These are phyloP conservation scores for Ananas comosus DNA, from an alignment of 176 grass and related monocot species.

Conservation along the genomic window DNA sequence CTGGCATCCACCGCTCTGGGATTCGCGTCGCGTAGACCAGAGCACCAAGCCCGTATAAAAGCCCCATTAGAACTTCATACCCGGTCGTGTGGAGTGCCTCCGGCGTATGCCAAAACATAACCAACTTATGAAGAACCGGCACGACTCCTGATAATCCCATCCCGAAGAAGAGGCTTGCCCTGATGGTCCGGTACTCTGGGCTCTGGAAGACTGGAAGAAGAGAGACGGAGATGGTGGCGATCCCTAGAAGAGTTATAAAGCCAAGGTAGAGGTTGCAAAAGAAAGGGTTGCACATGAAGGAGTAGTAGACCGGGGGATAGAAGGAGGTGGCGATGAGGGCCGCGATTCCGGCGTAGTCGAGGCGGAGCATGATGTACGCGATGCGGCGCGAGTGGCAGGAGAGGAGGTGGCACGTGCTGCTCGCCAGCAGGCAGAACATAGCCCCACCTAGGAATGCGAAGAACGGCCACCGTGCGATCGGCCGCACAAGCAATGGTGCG, in stretches of 20 bases:
- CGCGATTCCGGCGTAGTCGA: conserved; percentile 82
- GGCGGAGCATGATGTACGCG: conserved; percentile 77
- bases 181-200: conserved; percentile 54
- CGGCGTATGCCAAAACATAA: conserved; percentile 54
- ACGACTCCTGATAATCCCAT: conserved; percentile 79
- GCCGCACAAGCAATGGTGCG: conserved; percentile 46
- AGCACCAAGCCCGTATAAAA: conserved; percentile 70
- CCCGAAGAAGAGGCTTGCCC: conserved; percentile 75
- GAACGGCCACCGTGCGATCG: conserved; percentile 71
- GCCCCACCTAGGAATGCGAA: conserved; percentile 70
- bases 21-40: conserved; percentile 74
- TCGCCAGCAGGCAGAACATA: conserved; percentile 93
- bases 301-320: conserved; percentile 87
- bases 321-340: conserved; percentile 85
- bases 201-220: conserved; percentile 74
- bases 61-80: conserved; percentile 80
- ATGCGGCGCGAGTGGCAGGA: conserved; percentile 72
- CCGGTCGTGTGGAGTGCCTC: conserved; percentile 74
- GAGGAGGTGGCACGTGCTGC: conserved; percentile 76
- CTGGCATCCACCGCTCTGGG: conserved; percentile 89
- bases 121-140: conserved; percentile 65
- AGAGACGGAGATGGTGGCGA: conserved; percentile 59
- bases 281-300: conserved; percentile 86
- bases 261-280: conserved; percentile 84
- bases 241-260: conserved; percentile 59